phyloP scores from a whole-genome alignment of 805 yeast species.

The Zygotorulaspora chibaensis region DNA sequence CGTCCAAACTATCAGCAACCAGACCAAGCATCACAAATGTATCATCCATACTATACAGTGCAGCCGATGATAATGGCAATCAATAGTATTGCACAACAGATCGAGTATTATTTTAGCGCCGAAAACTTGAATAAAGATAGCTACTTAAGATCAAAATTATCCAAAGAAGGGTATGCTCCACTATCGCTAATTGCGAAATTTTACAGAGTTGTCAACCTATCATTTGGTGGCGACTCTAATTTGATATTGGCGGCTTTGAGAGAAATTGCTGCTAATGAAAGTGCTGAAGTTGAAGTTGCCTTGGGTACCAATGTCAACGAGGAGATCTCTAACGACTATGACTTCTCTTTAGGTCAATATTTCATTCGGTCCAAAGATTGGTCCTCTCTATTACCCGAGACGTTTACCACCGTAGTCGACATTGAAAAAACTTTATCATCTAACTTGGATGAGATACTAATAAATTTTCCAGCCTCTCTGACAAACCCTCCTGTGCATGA shows the following conservation, averaged over 20 bases:
- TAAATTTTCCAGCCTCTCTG: constrained; percentile 6
- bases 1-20: constrained; percentile 15
- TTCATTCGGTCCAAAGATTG: constrained; percentile 32
- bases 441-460: constrained; percentile 26
- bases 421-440: constrained; percentile 23
- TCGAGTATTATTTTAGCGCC: constrained; percentile 85
- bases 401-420: constrained; percentile 16
- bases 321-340: constrained; percentile 7
- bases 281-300: constrained; percentile 30
- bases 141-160: constrained; percentile 71
- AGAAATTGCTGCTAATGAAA: constrained; percentile 31
- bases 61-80: constrained; percentile 29
- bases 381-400: constrained; percentile 22
- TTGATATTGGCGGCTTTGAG: constrained; percentile 39
- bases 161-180: constrained; percentile 33
- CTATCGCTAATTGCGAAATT: constrained; percentile 41
- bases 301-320: constrained; percentile 16
- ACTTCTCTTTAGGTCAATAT: constrained; percentile 19
- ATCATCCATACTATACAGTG: constrained; percentile 21
- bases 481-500: background rate
- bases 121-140: constrained; percentile 85
- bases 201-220: constrained; percentile 62
- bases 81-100: constrained; percentile 46
- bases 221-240: constrained; percentile 51
- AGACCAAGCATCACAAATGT: constrained; percentile 21